Percentiles rank a stretch among this genome's conserved stretches.
These are phyloP conservation scores for Fraxinus quadrangulata DNA, from an alignment of 257 asterid species.

Conservation along the genomic window DNA sequence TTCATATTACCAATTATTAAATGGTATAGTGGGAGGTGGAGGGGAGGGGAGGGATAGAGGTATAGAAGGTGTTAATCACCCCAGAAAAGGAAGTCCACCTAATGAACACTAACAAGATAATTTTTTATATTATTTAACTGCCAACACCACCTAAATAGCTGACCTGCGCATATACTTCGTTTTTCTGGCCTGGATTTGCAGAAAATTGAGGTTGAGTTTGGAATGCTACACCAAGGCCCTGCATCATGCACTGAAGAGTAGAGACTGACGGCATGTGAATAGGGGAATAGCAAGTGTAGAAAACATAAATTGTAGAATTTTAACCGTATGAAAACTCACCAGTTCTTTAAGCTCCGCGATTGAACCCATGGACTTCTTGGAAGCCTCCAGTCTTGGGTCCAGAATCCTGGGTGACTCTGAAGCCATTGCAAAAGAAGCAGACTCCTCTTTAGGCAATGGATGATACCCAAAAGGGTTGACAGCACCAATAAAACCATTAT, in stretches of 20 bases:
- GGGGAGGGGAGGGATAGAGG: not conserved
- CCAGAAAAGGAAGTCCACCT: slow-evolving; percentile 16
- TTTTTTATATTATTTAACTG: not conserved
- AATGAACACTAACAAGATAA: slow-evolving; percentile 10
- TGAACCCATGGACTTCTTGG: slow-evolving; percentile 66
- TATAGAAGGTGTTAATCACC: slow-evolving; percentile 10
- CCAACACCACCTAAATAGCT: slow-evolving; percentile 23
- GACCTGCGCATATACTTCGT: slow-evolving; percentile 86
- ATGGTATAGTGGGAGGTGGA: not conserved
- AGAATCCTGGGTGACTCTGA: slow-evolving; percentile 50
- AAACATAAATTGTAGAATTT: not conserved
- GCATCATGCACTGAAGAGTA: slow-evolving; percentile 63
- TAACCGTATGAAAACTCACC: slow-evolving; percentile 42
- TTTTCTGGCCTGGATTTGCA: slow-evolving; percentile 63
- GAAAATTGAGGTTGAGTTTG: slow-evolving; percentile 84
- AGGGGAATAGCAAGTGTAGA: slow-evolving; percentile 6
- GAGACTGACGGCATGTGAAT: slow-evolving; percentile 22
- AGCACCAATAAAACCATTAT: slow-evolving; percentile 56
- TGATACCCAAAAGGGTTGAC: slow-evolving; percentile 57
- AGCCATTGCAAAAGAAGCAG: slow-evolving; percentile 42
- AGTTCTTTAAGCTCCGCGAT: slow-evolving; percentile 74
- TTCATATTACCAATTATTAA: not conserved
- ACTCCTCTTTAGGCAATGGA: slow-evolving; percentile 56
- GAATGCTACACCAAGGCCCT: slow-evolving; percentile 73
- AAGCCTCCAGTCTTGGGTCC: slow-evolving; percentile 66